Percentiles rank a stretch among this genome's conserved stretches.
Conservation (phyloP, 2,329 filamentous ascomycete species). For the Fusarium equiseti region DNA sequence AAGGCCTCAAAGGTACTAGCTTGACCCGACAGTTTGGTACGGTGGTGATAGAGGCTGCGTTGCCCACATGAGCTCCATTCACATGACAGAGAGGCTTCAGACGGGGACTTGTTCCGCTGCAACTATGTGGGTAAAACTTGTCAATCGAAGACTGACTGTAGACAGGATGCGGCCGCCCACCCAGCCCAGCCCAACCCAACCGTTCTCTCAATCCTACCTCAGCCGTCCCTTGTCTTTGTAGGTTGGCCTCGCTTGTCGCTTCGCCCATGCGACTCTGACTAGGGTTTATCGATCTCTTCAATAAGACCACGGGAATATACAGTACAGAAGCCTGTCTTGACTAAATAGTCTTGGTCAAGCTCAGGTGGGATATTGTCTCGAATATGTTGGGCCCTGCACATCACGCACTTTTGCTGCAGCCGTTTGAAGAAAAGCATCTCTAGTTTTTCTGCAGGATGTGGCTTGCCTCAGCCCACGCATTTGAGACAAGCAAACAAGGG, state of each 20-base stretch:
- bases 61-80: constrained; percentile 43
- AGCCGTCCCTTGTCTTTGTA: neutral
- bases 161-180: constrained; percentile 12
- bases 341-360: neutral
- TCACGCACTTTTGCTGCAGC: constrained; percentile 8
- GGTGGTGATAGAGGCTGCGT: constrained; percentile 30
- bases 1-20: constrained; percentile 17
- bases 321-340: neutral
- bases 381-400: constrained; percentile 19
- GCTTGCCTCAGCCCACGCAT: constrained; percentile 22
- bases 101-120: constrained; percentile 41
- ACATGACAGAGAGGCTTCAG: constrained; percentile 43
- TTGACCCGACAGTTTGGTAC: constrained; percentile 47
- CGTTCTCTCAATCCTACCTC: constrained; percentile 1
- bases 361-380: neutral
- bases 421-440: constrained; percentile 13
- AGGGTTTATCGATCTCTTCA: constrained; percentile 16
- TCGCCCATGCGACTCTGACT: constrained; percentile 3
- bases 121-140: constrained; percentile 11
- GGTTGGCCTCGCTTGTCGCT: constrained; percentile 9
- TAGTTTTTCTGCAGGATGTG: constrained; percentile 23
- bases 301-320: neutral
- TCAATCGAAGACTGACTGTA: constrained; percentile 4
- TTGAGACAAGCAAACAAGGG: constrained; percentile 24
- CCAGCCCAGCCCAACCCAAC: constrained; percentile 3